These are phyloP conservation scores for Yarrowia divulgata DNA, from an alignment of 805 yeast genomes.

Conservation along the genomic window DNA sequence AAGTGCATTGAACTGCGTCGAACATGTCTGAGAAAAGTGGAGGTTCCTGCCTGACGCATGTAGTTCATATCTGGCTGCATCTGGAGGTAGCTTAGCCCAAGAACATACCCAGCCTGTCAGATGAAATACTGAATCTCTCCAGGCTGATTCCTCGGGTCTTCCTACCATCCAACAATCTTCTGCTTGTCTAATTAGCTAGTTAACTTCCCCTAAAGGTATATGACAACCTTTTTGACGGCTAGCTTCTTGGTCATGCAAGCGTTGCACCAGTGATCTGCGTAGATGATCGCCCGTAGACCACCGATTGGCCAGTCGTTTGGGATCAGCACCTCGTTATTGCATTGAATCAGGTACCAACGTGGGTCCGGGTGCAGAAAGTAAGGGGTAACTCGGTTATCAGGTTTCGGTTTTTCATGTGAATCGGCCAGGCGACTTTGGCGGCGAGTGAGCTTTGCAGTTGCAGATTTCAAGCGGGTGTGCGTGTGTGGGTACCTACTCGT, in stretches of 20 bases:
- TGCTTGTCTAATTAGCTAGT: neutral
- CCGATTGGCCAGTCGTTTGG: constrained; percentile 16
- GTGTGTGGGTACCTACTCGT: neutral
- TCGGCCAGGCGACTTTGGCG: neutral
- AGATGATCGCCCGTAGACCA: constrained; percentile 25
- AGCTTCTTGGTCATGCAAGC: constrained; percentile 10
- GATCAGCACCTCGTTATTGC: constrained; percentile 25
- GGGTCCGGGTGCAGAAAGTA: constrained; percentile 9
- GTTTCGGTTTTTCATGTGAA: constrained; percentile 12
- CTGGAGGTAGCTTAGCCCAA: neutral
- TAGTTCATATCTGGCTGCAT: neutral
- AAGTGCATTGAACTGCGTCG: constrained; percentile 13
- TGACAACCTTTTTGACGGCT: neutral
- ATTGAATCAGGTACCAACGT: constrained; percentile 33
- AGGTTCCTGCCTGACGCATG: constrained; percentile 15
- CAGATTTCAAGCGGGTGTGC: neutral
- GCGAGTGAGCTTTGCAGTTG: neutral
- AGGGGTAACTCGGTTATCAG: constrained; percentile 30
- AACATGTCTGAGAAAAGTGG: constrained; percentile 23
- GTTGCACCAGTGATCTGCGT: constrained; percentile 21
- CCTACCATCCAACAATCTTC: neutral
- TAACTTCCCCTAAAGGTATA: constrained; percentile 6
- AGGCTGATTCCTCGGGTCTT: neutral
- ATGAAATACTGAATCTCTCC: neutral
- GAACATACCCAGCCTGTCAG: too few relatives aligned